Evolutionary conservation across 2,329 filamentous ascomycete genomes (phyloP), one percentile per base, ranked within the genome.

Genomic region (Fusarium sp.): DNA sequence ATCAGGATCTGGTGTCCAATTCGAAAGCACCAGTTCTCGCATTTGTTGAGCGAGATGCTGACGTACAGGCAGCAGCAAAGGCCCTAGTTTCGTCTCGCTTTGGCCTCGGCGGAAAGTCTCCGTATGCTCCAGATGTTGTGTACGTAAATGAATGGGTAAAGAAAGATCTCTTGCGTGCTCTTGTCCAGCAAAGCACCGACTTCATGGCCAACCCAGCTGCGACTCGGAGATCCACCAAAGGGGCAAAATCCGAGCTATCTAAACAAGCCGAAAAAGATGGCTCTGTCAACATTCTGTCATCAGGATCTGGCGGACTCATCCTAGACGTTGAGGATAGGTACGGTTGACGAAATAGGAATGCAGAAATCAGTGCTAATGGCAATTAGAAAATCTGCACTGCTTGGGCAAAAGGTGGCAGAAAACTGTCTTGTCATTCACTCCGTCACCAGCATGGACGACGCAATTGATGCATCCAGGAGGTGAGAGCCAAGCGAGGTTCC

Each of bases 81-180:
- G 71, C 69, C 1, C 61, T 77, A 0, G 59, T 74, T 2, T 62
- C 71, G 0, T 62, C 75, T 3, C 73, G 75, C 1, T 77, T 77
- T 11, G 64, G 63, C 4, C 40, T 76, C 0, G 63, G 66, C 7
- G 75, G 75, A 2, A 76, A 66, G 50, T 70, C 75, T 0, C 69
- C 75, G 0, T 78, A 77, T 22, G 75, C 75, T 0, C 75, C 75
- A 10, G 75, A 77, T 2, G 54, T 77, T 0, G 71, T 77, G 0
- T 59, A 76, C 0, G 75, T 77, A 1, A 78, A 77, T 3, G 75
- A 77, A 17, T 77, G 68, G 65, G 71, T 76, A 4, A 78, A 76
- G 50, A 78, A 74, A 12, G 75, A 77, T 5, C 30, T 77, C 4
- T n/a, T 75, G 4, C 43, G 70, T 0, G 67, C 72, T 1, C 68